These are phyloP conservation scores for Nicotiana attenuata DNA, from an alignment of 257 asterid species.

Conservation along the genomic window DNA sequence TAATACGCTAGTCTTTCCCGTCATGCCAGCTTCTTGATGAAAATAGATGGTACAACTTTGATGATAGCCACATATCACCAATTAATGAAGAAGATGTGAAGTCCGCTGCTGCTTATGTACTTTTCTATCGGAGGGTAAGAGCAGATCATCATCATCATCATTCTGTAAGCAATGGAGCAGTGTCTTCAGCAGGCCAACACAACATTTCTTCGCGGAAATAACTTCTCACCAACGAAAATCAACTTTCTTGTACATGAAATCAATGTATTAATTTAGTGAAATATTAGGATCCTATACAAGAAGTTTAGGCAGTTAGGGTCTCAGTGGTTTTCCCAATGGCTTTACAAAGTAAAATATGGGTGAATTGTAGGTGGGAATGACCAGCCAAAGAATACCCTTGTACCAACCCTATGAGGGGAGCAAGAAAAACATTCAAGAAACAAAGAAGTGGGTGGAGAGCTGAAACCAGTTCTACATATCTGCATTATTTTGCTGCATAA, in stretches of 20 bases:
- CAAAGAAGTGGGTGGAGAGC: background rate
- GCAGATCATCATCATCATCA: conserved; percentile 57
- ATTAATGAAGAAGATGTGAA: conserved; percentile 91
- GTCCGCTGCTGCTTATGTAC: conserved; percentile 90
- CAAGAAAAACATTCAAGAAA: background rate
- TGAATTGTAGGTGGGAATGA: background rate
- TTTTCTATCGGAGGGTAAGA: conserved; percentile 80
- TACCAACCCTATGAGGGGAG: background rate
- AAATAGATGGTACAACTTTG: conserved; percentile 94
- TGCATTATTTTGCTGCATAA: no score
- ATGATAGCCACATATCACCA: conserved; percentile 78
- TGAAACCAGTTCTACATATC: background rate
- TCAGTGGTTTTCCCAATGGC: background rate
- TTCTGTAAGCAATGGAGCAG: conserved; percentile 49
- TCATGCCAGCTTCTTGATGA: conserved; percentile 87
- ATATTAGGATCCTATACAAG: background rate
- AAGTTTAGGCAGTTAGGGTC: conserved; percentile 2
- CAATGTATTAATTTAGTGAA: conserved; percentile 10
- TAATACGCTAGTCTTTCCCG: background rate
- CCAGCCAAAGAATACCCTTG: background rate
- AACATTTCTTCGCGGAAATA: conserved; percentile 13
- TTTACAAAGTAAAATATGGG: background rate
- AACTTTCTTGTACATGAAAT: conserved; percentile 8
- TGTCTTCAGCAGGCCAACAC: conserved; percentile 30
- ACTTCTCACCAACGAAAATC: background rate